Conservation (phyloP, 208 protist species). For the Leishmania martiniquensis region DNA sequence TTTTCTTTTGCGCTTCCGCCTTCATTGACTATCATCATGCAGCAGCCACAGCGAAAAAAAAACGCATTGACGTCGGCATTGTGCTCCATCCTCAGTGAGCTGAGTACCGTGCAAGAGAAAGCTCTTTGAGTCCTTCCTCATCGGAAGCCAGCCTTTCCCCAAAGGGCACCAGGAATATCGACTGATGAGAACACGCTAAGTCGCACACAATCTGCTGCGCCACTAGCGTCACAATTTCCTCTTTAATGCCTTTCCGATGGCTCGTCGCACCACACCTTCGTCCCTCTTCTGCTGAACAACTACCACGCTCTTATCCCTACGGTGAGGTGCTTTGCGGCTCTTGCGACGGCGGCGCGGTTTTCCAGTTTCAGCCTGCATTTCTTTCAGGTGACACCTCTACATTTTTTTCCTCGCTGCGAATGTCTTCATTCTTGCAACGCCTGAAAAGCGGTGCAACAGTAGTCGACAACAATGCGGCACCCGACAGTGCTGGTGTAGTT, state of each 20-base stretch:
- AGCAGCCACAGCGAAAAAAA: neutral
- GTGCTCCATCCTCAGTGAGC: neutral
- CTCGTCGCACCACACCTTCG: neutral
- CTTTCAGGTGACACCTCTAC: neutral
- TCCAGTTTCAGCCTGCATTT: neutral
- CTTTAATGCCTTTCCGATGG: neutral
- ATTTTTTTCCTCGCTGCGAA: conserved; percentile 1
- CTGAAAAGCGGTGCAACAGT: conserved; percentile 52
- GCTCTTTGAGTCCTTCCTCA: neutral
- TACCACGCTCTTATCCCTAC: neutral
- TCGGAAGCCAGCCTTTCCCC: neutral
- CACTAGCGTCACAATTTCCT: neutral
- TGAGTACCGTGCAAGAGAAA: neutral
- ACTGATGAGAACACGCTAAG: neutral
- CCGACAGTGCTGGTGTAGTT: conserved; percentile 62
- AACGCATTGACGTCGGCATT: too few species aligned
- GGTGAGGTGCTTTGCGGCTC: neutral
- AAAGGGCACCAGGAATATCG: too few species aligned
- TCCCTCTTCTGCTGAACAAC: neutral
- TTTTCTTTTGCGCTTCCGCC: neutral
- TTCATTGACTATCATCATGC: neutral
- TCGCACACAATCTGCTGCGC: neutral
- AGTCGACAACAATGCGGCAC: conserved; percentile 66
- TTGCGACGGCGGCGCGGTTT: neutral
- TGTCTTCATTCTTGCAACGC: conserved; percentile 72